phyloP scores from a whole-genome alignment of 768 basidiomycete species.

The Auricularia sp. region DNA sequence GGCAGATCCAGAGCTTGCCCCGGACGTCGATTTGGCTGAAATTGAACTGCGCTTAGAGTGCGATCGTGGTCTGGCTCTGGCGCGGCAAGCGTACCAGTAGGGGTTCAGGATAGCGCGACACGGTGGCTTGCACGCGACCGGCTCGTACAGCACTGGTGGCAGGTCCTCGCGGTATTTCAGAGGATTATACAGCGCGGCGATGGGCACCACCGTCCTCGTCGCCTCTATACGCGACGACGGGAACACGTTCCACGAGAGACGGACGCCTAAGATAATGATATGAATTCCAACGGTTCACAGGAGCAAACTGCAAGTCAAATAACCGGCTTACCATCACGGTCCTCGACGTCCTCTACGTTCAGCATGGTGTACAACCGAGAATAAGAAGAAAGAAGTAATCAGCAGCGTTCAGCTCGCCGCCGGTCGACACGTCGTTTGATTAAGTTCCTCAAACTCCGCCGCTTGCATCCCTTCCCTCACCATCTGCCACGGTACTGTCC shows the following conservation, averaged over 20 bases:
- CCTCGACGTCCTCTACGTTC: too few relatives aligned
- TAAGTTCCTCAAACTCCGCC: too few relatives aligned
- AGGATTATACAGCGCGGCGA: conserved; percentile 95
- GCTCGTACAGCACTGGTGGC: conserved; percentile 93
- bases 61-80: conserved; percentile 1
- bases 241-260: conserved; percentile 98
- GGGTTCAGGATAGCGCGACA: conserved; percentile 97
- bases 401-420: too few relatives aligned
- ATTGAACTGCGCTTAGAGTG: not conserved
- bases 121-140: conserved; percentile 95
- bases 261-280: conserved; percentile 49
- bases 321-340: too few relatives aligned
- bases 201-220: conserved; percentile 93
- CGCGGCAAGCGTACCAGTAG: conserved; percentile 62
- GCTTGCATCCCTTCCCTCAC: too few relatives aligned
- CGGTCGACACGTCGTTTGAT: too few relatives aligned
- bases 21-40: conserved; percentile 94
- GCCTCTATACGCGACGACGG: conserved; percentile 97
- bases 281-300: too few relatives aligned
- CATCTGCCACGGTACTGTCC: too few relatives aligned
- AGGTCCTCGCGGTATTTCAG: conserved; percentile 89
- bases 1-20: conserved; percentile 99
- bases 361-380: too few relatives aligned
- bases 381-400: too few relatives aligned
- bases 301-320: too few relatives aligned